Evolutionary conservation across 345 rosid species (phyloP), one percentile per base, ranked within the genome.

Genomic region (Eucalyptus grandis): DNA sequence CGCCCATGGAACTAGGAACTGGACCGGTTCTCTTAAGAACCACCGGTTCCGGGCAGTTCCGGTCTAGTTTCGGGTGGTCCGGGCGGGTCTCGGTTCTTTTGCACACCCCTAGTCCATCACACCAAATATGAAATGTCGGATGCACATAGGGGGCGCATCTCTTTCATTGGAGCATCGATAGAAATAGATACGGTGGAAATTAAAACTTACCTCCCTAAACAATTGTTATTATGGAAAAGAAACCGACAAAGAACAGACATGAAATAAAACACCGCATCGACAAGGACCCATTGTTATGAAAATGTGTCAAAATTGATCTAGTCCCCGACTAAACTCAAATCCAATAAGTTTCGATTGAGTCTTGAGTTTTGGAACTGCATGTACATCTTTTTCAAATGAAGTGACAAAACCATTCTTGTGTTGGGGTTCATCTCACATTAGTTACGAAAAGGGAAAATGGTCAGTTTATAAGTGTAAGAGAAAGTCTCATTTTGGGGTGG

Each of bases 381-480:
- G 80, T 43, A 31, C 40, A 67, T n/a, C 80, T 31, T 67, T 67
- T 67, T 67, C 80, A 31, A 8, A 67, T 67, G 80, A 67, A 67
- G 12, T 31, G 40, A 15, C 40, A 67, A 67, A 67, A 67, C 3
- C 9, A 0, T 7, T 37, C 37, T 3, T 51, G 22, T 51, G 54
- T 51, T 51, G 9, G 54, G 54, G 54, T 51, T 51, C 7, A 51
- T 51, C 54, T 16, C 4, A 51, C 54, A 51, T 51, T 51, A 6
- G 8, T 51, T 51, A 51, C 1, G 7, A 0, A 51, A 51, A 4
- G 9, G 1, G 21, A 0, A 51, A 51, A 51, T 51, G 0, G 4
- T 51, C 2, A 51, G 2, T 7, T 51, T 51, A 51, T 51, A 51
- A 51, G 4, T 51, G 1, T 17, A 51, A 51, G 54, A 51, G 22